Base-by-base conservation (phyloP, 2,329 filamentous ascomycete species). In the Aspergillus fischeri region DNA sequence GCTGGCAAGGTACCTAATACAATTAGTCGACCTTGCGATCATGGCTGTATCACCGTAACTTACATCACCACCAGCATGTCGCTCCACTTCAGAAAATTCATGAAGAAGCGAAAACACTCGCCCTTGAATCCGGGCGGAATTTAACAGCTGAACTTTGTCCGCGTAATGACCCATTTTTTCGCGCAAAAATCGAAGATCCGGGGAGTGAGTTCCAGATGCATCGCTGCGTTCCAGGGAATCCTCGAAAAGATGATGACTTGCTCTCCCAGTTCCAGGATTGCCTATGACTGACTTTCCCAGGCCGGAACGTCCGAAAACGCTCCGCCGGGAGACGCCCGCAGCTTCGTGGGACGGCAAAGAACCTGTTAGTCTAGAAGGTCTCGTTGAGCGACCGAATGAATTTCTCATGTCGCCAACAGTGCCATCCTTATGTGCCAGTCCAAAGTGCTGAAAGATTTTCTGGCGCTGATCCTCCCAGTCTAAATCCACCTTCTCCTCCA, bases 391-490 rank as follows among this genome's bases (percentile, higher is more conserved):
- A 14, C 84, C 84, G 71, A 87, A 87, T 3, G 79, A 72, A 60
- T 70, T 70, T 61, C 57, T 70, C 20, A 70, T 81, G 50, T 86
- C 72, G 57, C 61, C 63, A 17, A 52, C 49, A 14, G 65, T 59
- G 25, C 67, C 67, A 53, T 75, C 72, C 52, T 86, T 88, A 70
- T 75, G 73, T 7, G 78, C 81, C 17, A 99, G 88, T 14, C 94
- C 94, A 73, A 99, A 97, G 75, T 99, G 94, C 68, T 96, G 87
- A 75, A 97, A 97, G 62, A 99, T 96, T 63, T 87, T 87, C 74
- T 90, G 91, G 61, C 93, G 88, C 77, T 97, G 93, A 17, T 89
- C 88, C 66, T 97, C 92, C 92, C 94, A 97, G 73, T 97, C 92
- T 79, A 96, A 88, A 29, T 92, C 91, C 51, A 97, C 87, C 70